Base-by-base conservation (phyloP, 805 yeast genomes). In the Huiozyma sinensis region DNA sequence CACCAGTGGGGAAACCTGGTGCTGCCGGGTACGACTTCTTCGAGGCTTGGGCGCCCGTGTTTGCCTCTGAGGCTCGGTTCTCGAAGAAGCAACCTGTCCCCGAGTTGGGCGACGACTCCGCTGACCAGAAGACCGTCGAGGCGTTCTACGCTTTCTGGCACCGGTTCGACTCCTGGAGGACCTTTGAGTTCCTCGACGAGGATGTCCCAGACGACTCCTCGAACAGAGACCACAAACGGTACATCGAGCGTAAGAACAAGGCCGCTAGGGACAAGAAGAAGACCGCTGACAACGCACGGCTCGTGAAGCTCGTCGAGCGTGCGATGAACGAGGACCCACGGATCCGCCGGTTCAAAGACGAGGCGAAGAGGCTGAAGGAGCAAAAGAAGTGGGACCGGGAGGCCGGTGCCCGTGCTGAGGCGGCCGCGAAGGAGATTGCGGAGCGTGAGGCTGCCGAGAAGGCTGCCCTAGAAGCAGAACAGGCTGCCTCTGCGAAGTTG, bases 161-260 rank as follows among this genome's bases (percentile, higher is more conserved):
- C 67, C 81, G 83, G 66, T 85, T 89, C 54, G 96, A 92, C 69
- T 90, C 97, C 17, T 92, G 98, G 98, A 85, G 95, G 75, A 75
- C 95, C 40, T 92, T 92, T 64, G 98, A 92, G 72, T 92, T 89
- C 72, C 77, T 88, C 66, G 98, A 92, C 64, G 98, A 92, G 74
- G 98, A 92, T 64, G 96, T 89, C 60, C 98, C 98, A 56, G 98
- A 92, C 72, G 98, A 92, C 70, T 85, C 97, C 46, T 84, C 95
- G 49, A 92, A 92, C 81, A 88, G 98, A 77, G 98, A 92, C 67
- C 95, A 92, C 79, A 92, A 92, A 75, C 95, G 98, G 72, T 85
- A 87, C 75, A 82, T 89, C 56, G 98, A 92, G 73, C 87, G 90
- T 75, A 92, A 92, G 77, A 92, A 92, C 75, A 79, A 85, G 68